These are phyloP conservation scores for Earliella scabrosa DNA, from an alignment of 1,284 basidiomycete genomes.

Conservation along the genomic window DNA sequence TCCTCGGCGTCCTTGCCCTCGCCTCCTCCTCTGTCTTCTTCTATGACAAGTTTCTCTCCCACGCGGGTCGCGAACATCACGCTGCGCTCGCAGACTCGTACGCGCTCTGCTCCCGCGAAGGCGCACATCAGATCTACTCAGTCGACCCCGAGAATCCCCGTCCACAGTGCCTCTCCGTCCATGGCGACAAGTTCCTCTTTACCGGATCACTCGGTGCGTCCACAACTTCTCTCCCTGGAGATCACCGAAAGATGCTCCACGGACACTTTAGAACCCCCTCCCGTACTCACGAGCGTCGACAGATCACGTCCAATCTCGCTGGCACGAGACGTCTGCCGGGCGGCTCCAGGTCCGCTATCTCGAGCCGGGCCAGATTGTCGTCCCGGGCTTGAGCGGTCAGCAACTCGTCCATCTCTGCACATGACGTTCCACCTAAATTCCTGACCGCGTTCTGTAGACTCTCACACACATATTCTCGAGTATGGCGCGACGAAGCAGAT, in stretches of 20 bases:
- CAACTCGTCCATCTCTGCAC: neutral
- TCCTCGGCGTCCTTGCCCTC: slow-evolving; percentile 21
- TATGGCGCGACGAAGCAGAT: slow-evolving; percentile 72
- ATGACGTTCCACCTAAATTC: neutral
- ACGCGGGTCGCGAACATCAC: neutral
- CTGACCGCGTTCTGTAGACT: slow-evolving; percentile 53
- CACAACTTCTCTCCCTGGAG: neutral
- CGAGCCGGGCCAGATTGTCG: slow-evolving; percentile 56
- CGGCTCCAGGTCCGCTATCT: slow-evolving; percentile 50
- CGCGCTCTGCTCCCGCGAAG: slow-evolving; percentile 60
- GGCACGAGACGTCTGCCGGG: slow-evolving; percentile 10
- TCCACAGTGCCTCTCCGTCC: slow-evolving; percentile 64
- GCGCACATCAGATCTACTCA: slow-evolving; percentile 55
- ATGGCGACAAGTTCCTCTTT: slow-evolving; percentile 51
- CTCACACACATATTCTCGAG: slow-evolving; percentile 81
- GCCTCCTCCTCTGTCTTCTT: slow-evolving; percentile 14
- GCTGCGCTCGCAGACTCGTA: slow-evolving; percentile 40
- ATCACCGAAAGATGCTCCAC: neutral
- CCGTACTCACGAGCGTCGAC: neutral
- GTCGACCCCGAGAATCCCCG: slow-evolving; percentile 54
- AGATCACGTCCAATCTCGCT: slow-evolving; percentile 18
- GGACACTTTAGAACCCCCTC: neutral
- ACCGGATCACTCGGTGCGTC: slow-evolving; percentile 61
- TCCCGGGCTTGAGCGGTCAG: slow-evolving; percentile 71
- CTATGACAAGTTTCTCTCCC: slow-evolving; percentile 1